Conservation (phyloP, 73 alveolate genomes). For the Urostyla sp. region DNA sequence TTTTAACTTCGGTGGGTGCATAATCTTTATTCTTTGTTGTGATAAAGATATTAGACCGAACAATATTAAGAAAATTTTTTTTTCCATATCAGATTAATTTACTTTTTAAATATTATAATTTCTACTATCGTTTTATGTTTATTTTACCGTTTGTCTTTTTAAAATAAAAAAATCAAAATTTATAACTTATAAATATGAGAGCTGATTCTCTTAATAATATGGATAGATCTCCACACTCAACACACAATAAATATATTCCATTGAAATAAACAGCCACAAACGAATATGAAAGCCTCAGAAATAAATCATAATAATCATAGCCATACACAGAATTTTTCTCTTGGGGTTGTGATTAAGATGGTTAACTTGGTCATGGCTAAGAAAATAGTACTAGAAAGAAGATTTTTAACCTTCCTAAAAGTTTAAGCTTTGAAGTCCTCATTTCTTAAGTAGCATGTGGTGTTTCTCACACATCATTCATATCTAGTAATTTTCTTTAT, state of each 20-base stretch:
- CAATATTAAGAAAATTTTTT: no score
- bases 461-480: constrained; percentile 28
- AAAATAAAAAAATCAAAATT: no score
- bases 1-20: neutral
- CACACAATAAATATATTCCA: no score
- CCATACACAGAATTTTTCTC: constrained; percentile 61
- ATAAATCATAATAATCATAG: no score
- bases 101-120: no score
- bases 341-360: constrained; percentile 46
- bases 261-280: no score
- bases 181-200: no score
- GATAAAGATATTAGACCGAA: neutral
- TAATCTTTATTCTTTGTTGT: neutral
- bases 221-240: no score
- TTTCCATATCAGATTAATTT: no score
- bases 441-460: constrained; percentile 50
- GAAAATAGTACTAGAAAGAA: constrained; percentile 14
- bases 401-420: constrained; percentile 48
- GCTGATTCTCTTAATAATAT: no score
- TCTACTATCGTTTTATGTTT: neutral
- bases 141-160: neutral
- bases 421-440: constrained; percentile 49
- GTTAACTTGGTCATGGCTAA: constrained; percentile 57
- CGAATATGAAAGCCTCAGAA: no score
- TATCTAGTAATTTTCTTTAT: constrained; percentile 18